Percentiles rank a stretch among this genome's conserved stretches.
Evolutionary conservation across 306 rosid genomes (phyloP).

Genomic region (Quercus glauca): DNA sequence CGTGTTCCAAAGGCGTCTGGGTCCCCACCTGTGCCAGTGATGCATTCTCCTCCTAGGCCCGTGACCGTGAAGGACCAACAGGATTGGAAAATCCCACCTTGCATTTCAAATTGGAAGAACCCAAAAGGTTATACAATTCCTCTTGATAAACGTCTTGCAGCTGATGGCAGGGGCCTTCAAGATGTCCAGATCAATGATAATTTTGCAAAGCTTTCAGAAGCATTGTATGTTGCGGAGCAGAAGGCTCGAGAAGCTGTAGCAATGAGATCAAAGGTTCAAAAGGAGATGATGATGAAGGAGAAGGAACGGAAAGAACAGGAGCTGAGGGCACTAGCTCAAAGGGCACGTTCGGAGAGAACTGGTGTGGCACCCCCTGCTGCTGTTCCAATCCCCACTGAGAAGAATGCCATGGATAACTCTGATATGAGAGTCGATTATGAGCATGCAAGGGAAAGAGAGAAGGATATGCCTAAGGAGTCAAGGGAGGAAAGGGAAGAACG

Average conservation of each 20-base stretch:
- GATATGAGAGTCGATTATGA: constrained; percentile 59
- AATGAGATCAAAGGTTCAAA: constrained; percentile 89
- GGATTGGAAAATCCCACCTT: constrained; percentile 95
- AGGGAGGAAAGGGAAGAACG: constrained; percentile 74
- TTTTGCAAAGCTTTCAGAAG: constrained; percentile 81
- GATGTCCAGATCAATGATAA: constrained; percentile 88
- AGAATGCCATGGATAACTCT: constrained; percentile 37
- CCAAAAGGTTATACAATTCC: constrained; percentile 91
- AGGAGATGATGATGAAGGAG: constrained; percentile 80
- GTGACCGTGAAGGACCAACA: constrained; percentile 90
- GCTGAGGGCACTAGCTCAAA: constrained; percentile 73
- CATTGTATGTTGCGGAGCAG: constrained; percentile 82
- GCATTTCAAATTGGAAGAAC: constrained; percentile 94
- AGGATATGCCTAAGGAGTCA: constrained; percentile 49
- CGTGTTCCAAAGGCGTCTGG: constrained; percentile 86
- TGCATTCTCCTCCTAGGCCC: constrained; percentile 93
- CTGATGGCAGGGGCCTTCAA: constrained; percentile 88
- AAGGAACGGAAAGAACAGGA: constrained; percentile 85
- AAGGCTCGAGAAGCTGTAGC: constrained; percentile 95
- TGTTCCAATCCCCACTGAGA: constrained; percentile 39
- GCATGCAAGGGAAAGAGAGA: constrained; percentile 53
- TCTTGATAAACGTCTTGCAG: constrained; percentile 85
- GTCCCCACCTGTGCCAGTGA: constrained; percentile 86
- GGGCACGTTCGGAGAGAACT: constrained; percentile 78
- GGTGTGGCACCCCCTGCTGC: constrained; percentile 61